Evolutionary conservation across 306 rosid species (phyloP).

Genomic region (Quercus glauca): DNA sequence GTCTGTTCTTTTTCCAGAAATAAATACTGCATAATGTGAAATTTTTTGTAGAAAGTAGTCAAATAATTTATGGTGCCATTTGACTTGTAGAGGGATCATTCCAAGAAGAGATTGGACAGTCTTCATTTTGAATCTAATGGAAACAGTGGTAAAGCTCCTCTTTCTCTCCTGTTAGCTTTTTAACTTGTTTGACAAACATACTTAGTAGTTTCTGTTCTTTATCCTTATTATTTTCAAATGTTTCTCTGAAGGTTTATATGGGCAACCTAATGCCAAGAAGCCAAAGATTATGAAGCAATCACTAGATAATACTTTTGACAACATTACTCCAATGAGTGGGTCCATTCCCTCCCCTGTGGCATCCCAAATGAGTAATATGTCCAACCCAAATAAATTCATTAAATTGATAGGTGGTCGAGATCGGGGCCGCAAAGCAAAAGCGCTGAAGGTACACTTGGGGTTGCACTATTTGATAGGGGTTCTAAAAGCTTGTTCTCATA

Average conservation of each 20-base stretch:
- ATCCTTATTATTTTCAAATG: slow-evolving; percentile 13
- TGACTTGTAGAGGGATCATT: slow-evolving; percentile 73
- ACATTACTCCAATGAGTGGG: slow-evolving; percentile 56
- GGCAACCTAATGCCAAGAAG: slow-evolving; percentile 74
- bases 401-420: slow-evolving; percentile 90
- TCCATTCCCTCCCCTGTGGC: slow-evolving; percentile 95
- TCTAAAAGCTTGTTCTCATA: slow-evolving; percentile 8
- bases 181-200: slow-evolving; percentile 7
- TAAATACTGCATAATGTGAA: neutral
- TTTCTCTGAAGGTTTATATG: slow-evolving; percentile 65
- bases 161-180: slow-evolving; percentile 17
- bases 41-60: neutral
- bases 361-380: slow-evolving; percentile 90
- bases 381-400: slow-evolving; percentile 77
- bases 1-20: neutral
- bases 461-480: slow-evolving; percentile 4
- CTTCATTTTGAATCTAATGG: slow-evolving; percentile 85
- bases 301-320: slow-evolving; percentile 69
- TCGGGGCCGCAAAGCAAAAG: slow-evolving; percentile 72
- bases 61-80: slow-evolving; percentile 14
- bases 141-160: slow-evolving; percentile 54
- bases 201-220: neutral
- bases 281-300: slow-evolving; percentile 70
- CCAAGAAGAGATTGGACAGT: slow-evolving; percentile 75
- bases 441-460: slow-evolving; percentile 62